Evolutionary conservation across 2,329 filamentous ascomycete genomes (phyloP).

Genomic region (Ascosphaera aggregata): DNA sequence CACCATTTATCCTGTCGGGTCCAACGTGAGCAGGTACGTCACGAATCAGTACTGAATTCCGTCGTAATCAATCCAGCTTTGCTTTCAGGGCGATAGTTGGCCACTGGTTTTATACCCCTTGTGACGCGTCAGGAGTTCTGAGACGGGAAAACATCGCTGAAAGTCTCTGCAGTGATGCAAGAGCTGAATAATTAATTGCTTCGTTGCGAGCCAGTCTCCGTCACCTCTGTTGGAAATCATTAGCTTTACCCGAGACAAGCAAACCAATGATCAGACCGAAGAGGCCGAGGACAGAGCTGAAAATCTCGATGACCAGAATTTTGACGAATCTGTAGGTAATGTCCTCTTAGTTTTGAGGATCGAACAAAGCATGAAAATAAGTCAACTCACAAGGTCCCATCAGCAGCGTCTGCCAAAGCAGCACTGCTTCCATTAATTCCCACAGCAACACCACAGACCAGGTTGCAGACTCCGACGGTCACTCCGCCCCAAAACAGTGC

Average conservation of each 20-base stretch:
- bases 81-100: too few relatives aligned
- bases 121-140: too few relatives aligned
- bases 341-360: conserved; percentile 2
- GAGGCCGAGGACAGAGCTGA: conserved; percentile 88
- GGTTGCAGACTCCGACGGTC: conserved; percentile 85
- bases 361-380: conserved; percentile 1
- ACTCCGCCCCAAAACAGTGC: conserved; percentile 91
- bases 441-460: conserved; percentile 88
- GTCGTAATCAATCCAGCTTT: too few relatives aligned
- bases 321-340: conserved; percentile 58
- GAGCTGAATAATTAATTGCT: conserved; percentile 14
- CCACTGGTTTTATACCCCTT: too few relatives aligned
- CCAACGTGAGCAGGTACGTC: too few relatives aligned
- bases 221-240: conserved; percentile 35
- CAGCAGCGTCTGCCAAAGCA: conserved; percentile 84
- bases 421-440: conserved; percentile 97
- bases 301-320: conserved; percentile 97
- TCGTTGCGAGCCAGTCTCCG: conserved; percentile 24
- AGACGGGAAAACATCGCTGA: too few relatives aligned
- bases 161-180: too few relatives aligned
- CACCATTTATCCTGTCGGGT: too few relatives aligned
- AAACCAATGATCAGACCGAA: conserved; percentile 93
- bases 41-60: too few relatives aligned
- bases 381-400: conserved; percentile 53
- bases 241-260: conserved; percentile 62